Evolutionary conservation across 257 asterid genomes (phyloP), one percentile per base, ranked within the genome.

Genomic region (Perilla frutescens): DNA sequence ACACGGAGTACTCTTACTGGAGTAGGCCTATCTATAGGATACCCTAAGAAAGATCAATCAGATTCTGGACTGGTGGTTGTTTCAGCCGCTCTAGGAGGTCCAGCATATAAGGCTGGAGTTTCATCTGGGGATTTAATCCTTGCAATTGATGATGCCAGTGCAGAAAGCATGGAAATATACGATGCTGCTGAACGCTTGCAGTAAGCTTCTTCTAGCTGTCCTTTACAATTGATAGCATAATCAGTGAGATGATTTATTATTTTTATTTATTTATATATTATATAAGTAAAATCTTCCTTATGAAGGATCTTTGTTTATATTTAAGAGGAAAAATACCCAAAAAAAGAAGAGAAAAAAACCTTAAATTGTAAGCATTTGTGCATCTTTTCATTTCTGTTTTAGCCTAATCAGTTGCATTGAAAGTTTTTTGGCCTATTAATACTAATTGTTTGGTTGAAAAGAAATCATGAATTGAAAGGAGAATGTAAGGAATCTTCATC

Each of bases 71-170:
- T 95, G 78, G 88, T 89, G 76, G 92, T 95, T 70, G 75, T 95
- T 79, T 90, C 99, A 36, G 93, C 98, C 69, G 81, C 99, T 72
- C 96, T 94, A 1, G 98, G 93, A 76, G 99, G 97, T 76, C 99
- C 99, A n/a, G 99, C 98, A 50, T 66, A 77, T 73, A 88, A 88
- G 74, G 96, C 98, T 57, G 99, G 96, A 73, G 84, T 92, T 81
- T 81, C 78, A 60, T 82, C 99, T 1, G 99, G 99, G 68, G 97
- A 95, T 82, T 73, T 89, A 31, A 86, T 95, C 72, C 88, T 90
- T 60, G 92, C 90, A 73, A 95, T 92, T 71, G 96, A 90, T 79
- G 87, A 88, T 81, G 56, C 49, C 60, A 92, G 87, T 83, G 90
- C 98, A 39, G 90, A 90, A 75, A 87, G 76, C 83, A 89, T 95